Base-by-base conservation (phyloP, 495 filamentous ascomycete species). In the Xylaria sp. region DNA sequence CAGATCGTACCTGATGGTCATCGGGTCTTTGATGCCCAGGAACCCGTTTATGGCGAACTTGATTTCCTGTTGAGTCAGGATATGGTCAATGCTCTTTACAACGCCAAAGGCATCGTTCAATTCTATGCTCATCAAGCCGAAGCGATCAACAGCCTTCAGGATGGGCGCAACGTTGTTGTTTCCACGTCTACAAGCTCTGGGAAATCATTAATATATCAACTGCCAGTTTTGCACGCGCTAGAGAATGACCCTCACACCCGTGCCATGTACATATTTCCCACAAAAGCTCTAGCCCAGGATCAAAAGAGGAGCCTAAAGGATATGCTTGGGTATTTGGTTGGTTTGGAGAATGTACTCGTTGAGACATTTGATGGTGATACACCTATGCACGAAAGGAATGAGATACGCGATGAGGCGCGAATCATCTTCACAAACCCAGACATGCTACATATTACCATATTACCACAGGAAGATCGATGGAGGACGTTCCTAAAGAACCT, bases 341-440 rank as follows among this genome's bases (percentile, higher is more conserved):
- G 88, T 0, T 78, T 98, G n/a, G 88, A 93, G 73, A 84, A 91
- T 66, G 82, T 90, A 6, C 80, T 95, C 15, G 93, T 97, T 12
- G 97, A 98, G 73, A 97, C 95, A 0, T 98, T 97, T 70, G 96
- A 99, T 78, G 96, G 96, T 11, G 96, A 99, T 79, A 98, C 97
- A 1, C 89, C 92, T 0, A 93, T 95, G 90, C 77, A 81, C 12
- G 91, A 92, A 50, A 85, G 96, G 57, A 93, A 92, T 70, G 73
- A 84, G 58, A 93, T 99, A 68, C 89, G 95, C 14, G 95, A 98
- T 57, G 92, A 97, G 76, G 97, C 91, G 11, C 85, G 93, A 14
- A 93, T 99, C 71, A 95, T 99, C 68, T 98, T 99, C 78, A 99
- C 96, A 9, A 99, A 99, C 74, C 96, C 96, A 0, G 96, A 99